These are phyloP conservation scores for Jamesozyma hellenica DNA, from an alignment of 805 yeast species.

Conservation along the genomic window DNA sequence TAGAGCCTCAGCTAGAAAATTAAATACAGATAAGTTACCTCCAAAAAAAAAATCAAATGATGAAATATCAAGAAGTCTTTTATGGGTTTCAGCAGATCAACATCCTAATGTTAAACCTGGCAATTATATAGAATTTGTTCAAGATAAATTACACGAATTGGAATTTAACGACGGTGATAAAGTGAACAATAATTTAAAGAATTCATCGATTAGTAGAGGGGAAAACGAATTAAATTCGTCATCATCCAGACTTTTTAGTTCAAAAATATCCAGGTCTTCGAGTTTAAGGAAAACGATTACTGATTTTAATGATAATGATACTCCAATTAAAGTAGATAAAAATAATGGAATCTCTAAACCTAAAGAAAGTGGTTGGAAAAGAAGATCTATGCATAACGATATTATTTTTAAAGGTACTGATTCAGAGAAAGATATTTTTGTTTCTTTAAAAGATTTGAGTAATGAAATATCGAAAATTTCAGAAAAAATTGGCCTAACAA, in stretches of 20 bases:
- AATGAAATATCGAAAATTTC: constrained; percentile 63
- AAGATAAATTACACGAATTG: constrained; percentile 29
- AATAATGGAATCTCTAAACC: constrained; percentile 13
- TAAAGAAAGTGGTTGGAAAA: constrained; percentile 6
- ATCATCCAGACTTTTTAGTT: not conserved
- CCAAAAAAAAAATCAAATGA: not conserved
- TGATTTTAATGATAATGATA: constrained; percentile 16
- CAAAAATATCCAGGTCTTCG: constrained; percentile 22
- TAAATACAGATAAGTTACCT: not conserved
- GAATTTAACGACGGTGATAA: constrained; percentile 6
- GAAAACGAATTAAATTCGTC: not conserved
- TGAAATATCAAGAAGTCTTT: constrained; percentile 37
- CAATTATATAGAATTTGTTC: constrained; percentile 60
- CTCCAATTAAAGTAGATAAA: too few species aligned
- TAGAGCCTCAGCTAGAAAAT: not conserved
- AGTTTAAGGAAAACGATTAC: constrained; percentile 23
- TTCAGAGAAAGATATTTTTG: constrained; percentile 18
- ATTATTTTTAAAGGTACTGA: not conserved
- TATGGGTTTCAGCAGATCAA: constrained; percentile 92
- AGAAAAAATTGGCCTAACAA: constrained; percentile 62
- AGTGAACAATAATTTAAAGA: constrained; percentile 13
- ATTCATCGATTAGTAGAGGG: too few species aligned
- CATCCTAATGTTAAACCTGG: constrained; percentile 93
- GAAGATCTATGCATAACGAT: constrained; percentile 1
- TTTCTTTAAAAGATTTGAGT: constrained; percentile 60